A percentile compares a stretch with the other conserved stretches of the same genome.
These are phyloP conservation scores for Lactifluus piperatus DNA, from an alignment of 768 basidiomycete genomes.

Conservation along the genomic window DNA sequence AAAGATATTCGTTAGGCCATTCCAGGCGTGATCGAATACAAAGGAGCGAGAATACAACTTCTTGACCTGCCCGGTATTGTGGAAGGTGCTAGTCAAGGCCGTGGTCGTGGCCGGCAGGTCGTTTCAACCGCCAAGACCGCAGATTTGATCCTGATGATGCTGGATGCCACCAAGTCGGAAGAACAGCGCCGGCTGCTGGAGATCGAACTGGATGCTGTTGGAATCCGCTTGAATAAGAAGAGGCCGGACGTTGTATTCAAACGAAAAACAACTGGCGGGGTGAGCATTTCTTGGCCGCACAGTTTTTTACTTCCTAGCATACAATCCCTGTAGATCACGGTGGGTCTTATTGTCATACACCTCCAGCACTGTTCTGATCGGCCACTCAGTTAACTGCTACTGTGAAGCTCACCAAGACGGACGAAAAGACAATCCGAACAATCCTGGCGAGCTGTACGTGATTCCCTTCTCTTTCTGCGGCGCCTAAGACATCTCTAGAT, in stretches of 20 bases:
- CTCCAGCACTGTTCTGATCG: slow-evolving; percentile 4
- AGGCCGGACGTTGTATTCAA: slow-evolving; percentile 96
- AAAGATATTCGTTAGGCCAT: slow-evolving; percentile 53
- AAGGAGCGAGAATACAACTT: slow-evolving; percentile 89
- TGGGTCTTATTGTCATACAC: slow-evolving; percentile 25
- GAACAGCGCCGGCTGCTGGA: slow-evolving; percentile 86
- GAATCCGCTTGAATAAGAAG: slow-evolving; percentile 84
- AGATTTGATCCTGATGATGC: slow-evolving; percentile 88
- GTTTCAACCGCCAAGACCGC: slow-evolving; percentile 56
- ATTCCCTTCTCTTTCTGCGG: background rate
- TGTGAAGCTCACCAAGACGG: slow-evolving; percentile 88
- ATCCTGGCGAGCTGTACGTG: slow-evolving; percentile 80
- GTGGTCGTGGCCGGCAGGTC: slow-evolving; percentile 92
- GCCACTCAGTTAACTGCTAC: slow-evolving; percentile 66
- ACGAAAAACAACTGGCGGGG: slow-evolving; percentile 85
- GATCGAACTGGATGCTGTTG: slow-evolving; percentile 92
- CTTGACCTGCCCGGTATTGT: slow-evolving; percentile 96
- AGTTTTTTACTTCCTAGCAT: slow-evolving; percentile 5
- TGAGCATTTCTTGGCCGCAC: slow-evolving; percentile 31
- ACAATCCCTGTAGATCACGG: slow-evolving; percentile 52
- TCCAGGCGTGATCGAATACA: slow-evolving; percentile 93
- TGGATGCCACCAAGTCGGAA: slow-evolving; percentile 87
- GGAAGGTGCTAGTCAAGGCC: slow-evolving; percentile 83
- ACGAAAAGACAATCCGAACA: slow-evolving; percentile 89
- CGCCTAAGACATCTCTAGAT: slow-evolving; percentile 35